Percentiles rank a stretch among this genome's conserved stretches.
phyloP scores from a whole-genome alignment of 306 rosid genomes.

The Cicer arietinum region DNA sequence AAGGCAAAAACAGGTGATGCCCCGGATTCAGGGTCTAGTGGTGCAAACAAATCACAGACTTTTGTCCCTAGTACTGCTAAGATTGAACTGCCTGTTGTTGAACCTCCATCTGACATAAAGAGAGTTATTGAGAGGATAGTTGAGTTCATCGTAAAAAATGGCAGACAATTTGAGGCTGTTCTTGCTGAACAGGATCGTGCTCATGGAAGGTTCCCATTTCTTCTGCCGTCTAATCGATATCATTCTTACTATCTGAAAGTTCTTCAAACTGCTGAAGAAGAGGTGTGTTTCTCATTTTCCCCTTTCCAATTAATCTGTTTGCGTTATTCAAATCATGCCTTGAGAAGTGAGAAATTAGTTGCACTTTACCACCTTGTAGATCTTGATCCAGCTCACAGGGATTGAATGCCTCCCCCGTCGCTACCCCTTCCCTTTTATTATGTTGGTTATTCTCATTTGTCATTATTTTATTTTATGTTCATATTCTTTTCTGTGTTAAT shows the following conservation, averaged over 20 bases:
- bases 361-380: conserved; percentile 14
- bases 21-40: conserved; percentile 40
- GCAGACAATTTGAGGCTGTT: conserved; percentile 75
- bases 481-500: background rate
- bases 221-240: conserved; percentile 72
- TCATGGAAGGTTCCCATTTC: conserved; percentile 86
- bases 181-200: conserved; percentile 79
- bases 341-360: conserved; percentile 22
- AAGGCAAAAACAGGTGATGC: conserved; percentile 53
- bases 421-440: background rate
- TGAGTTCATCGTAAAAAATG: conserved; percentile 79
- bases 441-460: conserved; percentile 23
- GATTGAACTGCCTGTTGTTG: conserved; percentile 69
- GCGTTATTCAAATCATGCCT: conserved; percentile 6
- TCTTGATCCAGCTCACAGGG: background rate
- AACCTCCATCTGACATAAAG: conserved; percentile 77
- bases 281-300: conserved; percentile 56
- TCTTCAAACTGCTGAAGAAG: conserved; percentile 64
- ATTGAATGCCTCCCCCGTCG: background rate
- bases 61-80: conserved; percentile 49
- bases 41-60: conserved; percentile 47
- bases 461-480: background rate
- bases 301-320: conserved; percentile 22
- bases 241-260: conserved; percentile 71
- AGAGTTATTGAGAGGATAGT: conserved; percentile 79